Evolutionary conservation across 148 eudicot genomes (phyloP).

Genomic region (Mesembryanthemum crystallinum): DNA sequence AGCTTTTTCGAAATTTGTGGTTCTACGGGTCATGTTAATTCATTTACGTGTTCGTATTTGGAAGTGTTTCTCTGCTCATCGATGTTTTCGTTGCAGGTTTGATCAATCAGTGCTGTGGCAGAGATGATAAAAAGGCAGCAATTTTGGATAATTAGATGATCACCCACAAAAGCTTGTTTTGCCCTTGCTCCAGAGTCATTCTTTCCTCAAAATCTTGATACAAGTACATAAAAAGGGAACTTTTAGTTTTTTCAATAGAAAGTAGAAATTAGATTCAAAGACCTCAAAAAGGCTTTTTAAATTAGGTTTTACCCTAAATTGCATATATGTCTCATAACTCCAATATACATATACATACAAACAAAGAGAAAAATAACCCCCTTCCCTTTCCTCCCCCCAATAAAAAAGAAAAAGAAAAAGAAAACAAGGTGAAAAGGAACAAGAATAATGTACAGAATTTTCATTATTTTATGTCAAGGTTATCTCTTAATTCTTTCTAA

Average conservation of each 20-base stretch:
- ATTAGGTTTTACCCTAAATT: background rate
- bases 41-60: background rate
- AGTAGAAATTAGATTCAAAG: constrained; percentile 17
- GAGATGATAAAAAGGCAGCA: constrained; percentile 16
- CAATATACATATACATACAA: background rate
- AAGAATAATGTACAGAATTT: background rate
- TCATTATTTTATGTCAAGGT: background rate
- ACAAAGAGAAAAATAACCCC: background rate
- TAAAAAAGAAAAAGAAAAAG: background rate
- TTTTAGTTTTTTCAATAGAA: constrained; percentile 4
- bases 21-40: too few relatives aligned
- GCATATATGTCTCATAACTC: background rate
- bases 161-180: constrained; percentile 10
- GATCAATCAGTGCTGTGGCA: constrained; percentile 20
- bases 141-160: constrained; percentile 24
- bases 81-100: constrained; percentile 23
- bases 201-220: constrained; percentile 15
- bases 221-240: constrained; percentile 23
- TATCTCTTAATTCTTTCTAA: background rate
- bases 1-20: too few relatives aligned
- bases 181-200: constrained; percentile 12
- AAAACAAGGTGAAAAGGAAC: background rate
- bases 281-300: constrained; percentile 3
- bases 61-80: background rate
- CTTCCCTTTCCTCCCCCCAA: background rate